Conservation (phyloP, 139 green algal species). For the Dunaliella sp. region DNA sequence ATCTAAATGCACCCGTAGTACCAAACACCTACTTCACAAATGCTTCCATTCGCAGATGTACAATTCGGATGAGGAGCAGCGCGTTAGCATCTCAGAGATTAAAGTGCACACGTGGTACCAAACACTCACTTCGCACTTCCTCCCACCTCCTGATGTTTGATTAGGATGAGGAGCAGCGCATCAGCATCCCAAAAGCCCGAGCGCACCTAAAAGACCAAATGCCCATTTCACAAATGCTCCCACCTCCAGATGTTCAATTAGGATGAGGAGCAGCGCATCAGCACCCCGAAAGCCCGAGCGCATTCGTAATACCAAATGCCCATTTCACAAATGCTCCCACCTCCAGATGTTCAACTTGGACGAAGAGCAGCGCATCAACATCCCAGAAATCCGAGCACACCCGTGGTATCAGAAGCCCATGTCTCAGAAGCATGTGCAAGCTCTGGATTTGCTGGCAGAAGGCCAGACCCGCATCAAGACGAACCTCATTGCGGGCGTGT, state of each 20-base stretch:
- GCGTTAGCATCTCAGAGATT: too few relatives aligned
- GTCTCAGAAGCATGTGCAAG: constrained; percentile 34
- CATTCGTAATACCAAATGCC: not conserved
- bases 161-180: not conserved
- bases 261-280: not conserved
- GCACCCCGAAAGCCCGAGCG: not conserved
- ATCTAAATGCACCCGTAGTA: too few relatives aligned
- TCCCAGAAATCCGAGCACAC: constrained; percentile 79
- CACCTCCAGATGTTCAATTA: too few relatives aligned
- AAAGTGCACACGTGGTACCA: too few relatives aligned
- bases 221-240: not conserved
- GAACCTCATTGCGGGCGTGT: not conserved
- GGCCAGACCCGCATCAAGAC: constrained; percentile 10
- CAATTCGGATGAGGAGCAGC: too few relatives aligned
- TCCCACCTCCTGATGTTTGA: too few relatives aligned
- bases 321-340: not conserved
- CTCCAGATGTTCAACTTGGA: constrained; percentile 44
- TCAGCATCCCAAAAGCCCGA: not conserved
- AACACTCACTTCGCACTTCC: too few relatives aligned
- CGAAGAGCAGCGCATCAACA: constrained; percentile 65
- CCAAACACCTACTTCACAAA: too few relatives aligned
- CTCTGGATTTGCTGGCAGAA: constrained; percentile 17
- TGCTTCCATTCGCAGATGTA: too few relatives aligned
- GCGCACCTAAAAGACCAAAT: not conserved
- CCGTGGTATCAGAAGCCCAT: constrained; percentile 86